Conservation (phyloP, 768 basidiomycete species). For the Suillus hirtellus region DNA sequence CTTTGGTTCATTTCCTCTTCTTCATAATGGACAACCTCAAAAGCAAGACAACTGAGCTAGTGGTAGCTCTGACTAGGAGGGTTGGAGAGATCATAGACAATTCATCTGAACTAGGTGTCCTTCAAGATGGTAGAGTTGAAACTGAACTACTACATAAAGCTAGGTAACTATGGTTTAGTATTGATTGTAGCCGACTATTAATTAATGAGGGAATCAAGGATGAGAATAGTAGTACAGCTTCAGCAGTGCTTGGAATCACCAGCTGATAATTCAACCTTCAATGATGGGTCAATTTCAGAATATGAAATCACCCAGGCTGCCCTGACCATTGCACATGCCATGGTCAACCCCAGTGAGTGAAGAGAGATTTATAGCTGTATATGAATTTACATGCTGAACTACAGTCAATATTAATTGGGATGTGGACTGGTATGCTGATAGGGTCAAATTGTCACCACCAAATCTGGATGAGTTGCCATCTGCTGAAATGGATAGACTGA, state of each 20-base stretch:
- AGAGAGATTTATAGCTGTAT: neutral
- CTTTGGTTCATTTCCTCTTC: neutral
- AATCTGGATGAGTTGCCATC: too few relatives aligned
- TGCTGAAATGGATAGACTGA: too few relatives aligned
- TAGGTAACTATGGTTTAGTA: neutral
- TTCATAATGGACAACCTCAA: neutral
- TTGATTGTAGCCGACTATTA: neutral
- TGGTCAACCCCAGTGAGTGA: conserved; percentile 2
- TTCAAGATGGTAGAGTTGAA: neutral
- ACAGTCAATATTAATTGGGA: neutral
- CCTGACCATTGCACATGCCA: neutral
- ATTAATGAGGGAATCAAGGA: neutral
- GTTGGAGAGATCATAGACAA: neutral
- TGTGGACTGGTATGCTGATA: too few relatives aligned
- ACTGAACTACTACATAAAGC: neutral
- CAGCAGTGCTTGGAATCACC: neutral
- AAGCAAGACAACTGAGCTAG: neutral
- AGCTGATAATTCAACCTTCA: neutral
- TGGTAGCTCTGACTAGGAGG: neutral
- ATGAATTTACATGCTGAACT: neutral
- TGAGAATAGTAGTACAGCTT: neutral
- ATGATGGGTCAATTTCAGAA: neutral
- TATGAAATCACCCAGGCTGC: neutral
- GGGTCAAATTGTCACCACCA: too few relatives aligned
- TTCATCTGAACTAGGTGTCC: conserved; percentile 1